Conservation (phyloP, 306 rosid genomes). For the Fagus sylvatica region DNA sequence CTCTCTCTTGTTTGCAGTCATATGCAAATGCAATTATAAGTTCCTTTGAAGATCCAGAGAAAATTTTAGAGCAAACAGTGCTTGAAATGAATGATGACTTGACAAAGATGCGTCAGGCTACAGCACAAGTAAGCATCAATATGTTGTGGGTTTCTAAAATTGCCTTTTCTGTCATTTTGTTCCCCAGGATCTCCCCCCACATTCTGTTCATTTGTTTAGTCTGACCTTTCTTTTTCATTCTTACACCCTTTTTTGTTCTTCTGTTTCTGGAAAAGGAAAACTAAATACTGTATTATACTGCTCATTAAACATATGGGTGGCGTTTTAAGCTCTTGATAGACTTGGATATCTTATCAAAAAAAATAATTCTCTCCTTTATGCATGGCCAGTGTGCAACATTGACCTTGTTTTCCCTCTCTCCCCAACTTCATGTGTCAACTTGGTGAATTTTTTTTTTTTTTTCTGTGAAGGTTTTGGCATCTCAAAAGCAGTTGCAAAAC, state of each 20-base stretch:
- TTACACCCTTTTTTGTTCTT: background rate
- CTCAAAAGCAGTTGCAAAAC: conserved; percentile 89
- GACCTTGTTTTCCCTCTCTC: background rate
- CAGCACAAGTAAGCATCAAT: conserved; percentile 76
- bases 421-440: conserved; percentile 6
- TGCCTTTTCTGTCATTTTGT: background rate
- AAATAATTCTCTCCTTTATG: conserved; percentile 2
- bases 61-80: conserved; percentile 91
- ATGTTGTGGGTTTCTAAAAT: background rate
- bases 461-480: conserved; percentile 74
- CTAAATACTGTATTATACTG: background rate
- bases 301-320: conserved; percentile 3
- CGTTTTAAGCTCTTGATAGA: background rate
- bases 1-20: conserved; percentile 62
- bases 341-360: background rate
- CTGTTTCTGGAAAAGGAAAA: background rate
- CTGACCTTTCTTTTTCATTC: background rate
- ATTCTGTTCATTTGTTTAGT: background rate
- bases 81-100: conserved; percentile 95
- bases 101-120: conserved; percentile 97
- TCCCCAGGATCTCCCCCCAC: too few species aligned
- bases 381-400: background rate
- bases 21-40: conserved; percentile 90
- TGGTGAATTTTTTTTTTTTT: conserved; percentile 5
- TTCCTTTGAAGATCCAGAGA: conserved; percentile 95